A percentile compares a stretch with the other conserved stretches of the same genome.
Conservation (phyloP, 1,139 yeast genomes). For the Groenewaldozyma auringiensis region DNA sequence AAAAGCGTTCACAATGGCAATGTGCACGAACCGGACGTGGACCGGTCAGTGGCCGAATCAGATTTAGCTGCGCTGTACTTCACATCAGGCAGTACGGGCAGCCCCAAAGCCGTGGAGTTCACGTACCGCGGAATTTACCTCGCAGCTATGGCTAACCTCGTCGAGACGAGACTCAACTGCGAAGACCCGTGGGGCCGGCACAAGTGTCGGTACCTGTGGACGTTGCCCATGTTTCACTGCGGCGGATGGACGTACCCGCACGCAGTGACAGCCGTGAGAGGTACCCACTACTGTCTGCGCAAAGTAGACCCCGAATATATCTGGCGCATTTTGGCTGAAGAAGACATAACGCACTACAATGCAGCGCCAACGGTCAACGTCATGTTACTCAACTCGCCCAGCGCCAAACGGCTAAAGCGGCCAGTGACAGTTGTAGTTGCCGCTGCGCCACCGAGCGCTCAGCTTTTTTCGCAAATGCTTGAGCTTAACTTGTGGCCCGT, state of each 20-base stretch:
- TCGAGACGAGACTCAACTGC: slow-evolving; percentile 30
- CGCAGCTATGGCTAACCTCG: slow-evolving; percentile 29
- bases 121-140: slow-evolving; percentile 41
- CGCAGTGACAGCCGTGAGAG: slow-evolving; percentile 35
- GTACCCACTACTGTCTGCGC: slow-evolving; percentile 33
- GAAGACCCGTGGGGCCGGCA: slow-evolving; percentile 25
- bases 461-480: slow-evolving; percentile 32
- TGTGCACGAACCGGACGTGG: not conserved
- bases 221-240: slow-evolving; percentile 36
- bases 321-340: slow-evolving; percentile 29
- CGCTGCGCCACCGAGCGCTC: slow-evolving; percentile 35
- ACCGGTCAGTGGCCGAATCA: slow-evolving; percentile 19
- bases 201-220: slow-evolving; percentile 33
- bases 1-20: slow-evolving; percentile 3
- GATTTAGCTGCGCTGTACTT: slow-evolving; percentile 35
- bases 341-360: slow-evolving; percentile 31
- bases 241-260: slow-evolving; percentile 37
- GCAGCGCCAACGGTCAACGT: slow-evolving; percentile 37
- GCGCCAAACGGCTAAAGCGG: slow-evolving; percentile 25
- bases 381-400: slow-evolving; percentile 29
- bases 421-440: slow-evolving; percentile 33
- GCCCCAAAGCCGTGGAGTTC: slow-evolving; percentile 66
- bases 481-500: slow-evolving; percentile 31
- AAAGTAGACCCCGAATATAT: slow-evolving; percentile 31
- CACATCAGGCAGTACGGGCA: slow-evolving; percentile 75